Evolutionary conservation across 495 filamentous ascomycete species (phyloP).

Genomic region (Annulohypoxylon maeteangense): DNA sequence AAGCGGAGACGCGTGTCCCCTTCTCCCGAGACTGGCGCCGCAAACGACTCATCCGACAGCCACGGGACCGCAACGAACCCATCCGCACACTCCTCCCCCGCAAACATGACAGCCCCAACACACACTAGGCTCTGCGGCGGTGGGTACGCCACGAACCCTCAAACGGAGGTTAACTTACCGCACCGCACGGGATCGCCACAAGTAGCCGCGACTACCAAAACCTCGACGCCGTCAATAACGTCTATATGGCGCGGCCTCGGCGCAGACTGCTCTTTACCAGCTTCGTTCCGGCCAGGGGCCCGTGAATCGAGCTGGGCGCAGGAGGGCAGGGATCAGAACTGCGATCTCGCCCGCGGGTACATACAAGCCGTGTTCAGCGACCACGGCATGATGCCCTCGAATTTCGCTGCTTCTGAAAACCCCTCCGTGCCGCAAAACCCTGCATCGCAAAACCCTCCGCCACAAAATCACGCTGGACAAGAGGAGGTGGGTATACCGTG

Average conservation of each 20-base stretch:
- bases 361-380: not conserved
- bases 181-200: slow-evolving; percentile 23
- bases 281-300: not conserved
- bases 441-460: not conserved
- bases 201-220: not conserved
- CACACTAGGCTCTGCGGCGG: not conserved
- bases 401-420: not conserved
- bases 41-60: slow-evolving; percentile 4
- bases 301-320: no score
- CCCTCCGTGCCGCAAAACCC: not conserved
- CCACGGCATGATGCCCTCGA: not conserved
- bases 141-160: not conserved
- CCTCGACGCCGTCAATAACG: not conserved
- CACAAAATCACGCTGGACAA: not conserved
- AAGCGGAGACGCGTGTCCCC: slow-evolving; percentile 32
- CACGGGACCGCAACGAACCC: not conserved
- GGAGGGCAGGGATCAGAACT: no score
- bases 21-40: not conserved
- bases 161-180: not conserved
- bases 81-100: slow-evolving; percentile 13
- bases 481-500: slow-evolving; percentile 6
- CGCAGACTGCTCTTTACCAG: not conserved
- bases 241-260: not conserved
- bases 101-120: not conserved
- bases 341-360: slow-evolving; percentile 4